These are phyloP conservation scores for Raphanus sativus DNA, from an alignment of 345 rosid genomes.

Conservation along the genomic window DNA sequence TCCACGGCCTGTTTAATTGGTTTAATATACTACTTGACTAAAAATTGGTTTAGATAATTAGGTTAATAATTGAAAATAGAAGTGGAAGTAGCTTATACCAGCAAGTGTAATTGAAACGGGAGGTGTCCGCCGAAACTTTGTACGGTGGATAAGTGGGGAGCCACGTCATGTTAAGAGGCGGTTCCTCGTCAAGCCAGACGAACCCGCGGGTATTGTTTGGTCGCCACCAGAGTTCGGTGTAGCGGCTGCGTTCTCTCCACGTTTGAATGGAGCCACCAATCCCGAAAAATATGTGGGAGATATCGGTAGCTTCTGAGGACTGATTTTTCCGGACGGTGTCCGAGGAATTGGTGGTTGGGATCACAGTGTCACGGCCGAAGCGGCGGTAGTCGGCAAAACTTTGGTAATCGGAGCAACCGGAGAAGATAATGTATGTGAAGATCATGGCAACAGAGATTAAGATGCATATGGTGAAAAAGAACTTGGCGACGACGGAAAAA, in stretches of 20 bases:
- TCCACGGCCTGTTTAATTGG: background rate
- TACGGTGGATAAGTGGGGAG: constrained; percentile 57
- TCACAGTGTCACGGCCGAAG: constrained; percentile 43
- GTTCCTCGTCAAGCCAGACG: constrained; percentile 79
- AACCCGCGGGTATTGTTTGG: constrained; percentile 69
- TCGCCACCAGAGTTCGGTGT: constrained; percentile 77
- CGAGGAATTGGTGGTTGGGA: constrained; percentile 34
- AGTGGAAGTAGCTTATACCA: constrained; percentile 32
- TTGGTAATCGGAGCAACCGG: constrained; percentile 34
- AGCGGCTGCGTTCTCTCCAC: constrained; percentile 67
- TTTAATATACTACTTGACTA: background rate
- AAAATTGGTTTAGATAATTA: background rate
- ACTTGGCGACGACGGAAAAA: constrained; percentile 42
- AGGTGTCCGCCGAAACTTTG: constrained; percentile 63
- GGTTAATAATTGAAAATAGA: background rate
- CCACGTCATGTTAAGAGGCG: constrained; percentile 44
- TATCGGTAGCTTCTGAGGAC: constrained; percentile 37
- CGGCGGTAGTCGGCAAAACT: constrained; percentile 34
- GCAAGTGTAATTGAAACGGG: constrained; percentile 65
- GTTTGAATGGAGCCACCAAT: constrained; percentile 80
- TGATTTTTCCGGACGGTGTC: background rate
- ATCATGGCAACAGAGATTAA: constrained; percentile 50
- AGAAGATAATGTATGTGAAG: constrained; percentile 44
- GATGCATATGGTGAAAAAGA: constrained; percentile 44
- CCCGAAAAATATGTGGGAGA: constrained; percentile 72